These are phyloP conservation scores for Neonectria faginata DNA, from an alignment of 2,329 filamentous ascomycete species.

Conservation along the genomic window DNA sequence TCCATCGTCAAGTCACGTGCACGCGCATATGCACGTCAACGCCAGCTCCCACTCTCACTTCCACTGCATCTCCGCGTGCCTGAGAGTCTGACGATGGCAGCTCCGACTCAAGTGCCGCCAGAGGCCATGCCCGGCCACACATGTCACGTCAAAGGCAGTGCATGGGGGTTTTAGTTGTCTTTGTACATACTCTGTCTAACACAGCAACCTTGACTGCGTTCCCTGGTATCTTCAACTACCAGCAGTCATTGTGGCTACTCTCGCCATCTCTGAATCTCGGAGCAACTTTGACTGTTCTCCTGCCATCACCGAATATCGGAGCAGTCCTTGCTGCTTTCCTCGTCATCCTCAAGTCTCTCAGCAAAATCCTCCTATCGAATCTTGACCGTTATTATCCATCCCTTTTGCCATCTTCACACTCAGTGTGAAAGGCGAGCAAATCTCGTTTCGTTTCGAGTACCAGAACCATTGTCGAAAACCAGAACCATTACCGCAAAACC, in stretches of 20 bases:
- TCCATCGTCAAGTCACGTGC: slow-evolving; percentile 46
- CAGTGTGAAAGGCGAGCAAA: neutral
- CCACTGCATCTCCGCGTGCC: no score
- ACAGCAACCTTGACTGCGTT: neutral
- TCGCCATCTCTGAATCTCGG: neutral
- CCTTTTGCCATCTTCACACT: neutral
- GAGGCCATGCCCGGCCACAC: neutral
- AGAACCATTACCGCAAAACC: neutral
- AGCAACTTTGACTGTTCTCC: neutral
- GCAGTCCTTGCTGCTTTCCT: neutral
- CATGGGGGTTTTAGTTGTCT: neutral
- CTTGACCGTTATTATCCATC: neutral
- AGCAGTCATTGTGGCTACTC: neutral
- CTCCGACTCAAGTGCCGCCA: neutral
- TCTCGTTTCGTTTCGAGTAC: neutral
- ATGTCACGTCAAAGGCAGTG: neutral
- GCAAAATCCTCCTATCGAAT: neutral
- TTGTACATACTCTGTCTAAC: neutral
- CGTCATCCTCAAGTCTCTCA: neutral
- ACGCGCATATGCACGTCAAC: no score
- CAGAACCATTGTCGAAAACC: neutral
- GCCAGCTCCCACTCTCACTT: no score
- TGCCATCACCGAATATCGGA: neutral
- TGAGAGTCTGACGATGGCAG: no score
- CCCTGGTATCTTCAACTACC: neutral